Evolutionary conservation across 805 yeast genomes (phyloP), one percentile per base, ranked within the genome.

Genomic region (Teunomyces kruisii): DNA sequence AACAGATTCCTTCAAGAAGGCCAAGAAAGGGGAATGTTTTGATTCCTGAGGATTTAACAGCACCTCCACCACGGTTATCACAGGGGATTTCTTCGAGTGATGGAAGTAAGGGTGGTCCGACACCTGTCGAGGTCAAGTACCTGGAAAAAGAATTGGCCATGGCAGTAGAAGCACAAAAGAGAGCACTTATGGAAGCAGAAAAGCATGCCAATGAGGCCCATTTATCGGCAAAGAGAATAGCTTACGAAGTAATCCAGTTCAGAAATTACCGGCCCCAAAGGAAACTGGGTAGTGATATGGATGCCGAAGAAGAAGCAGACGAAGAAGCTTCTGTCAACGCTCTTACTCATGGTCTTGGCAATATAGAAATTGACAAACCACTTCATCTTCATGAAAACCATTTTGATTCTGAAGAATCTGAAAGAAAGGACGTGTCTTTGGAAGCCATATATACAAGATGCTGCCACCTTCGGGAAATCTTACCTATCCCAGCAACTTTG

Each of bases 161-260:
- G 32, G 90, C 90, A 0, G 54, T 79, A n/a, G 86, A 81, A 17
- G 72, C 79, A 14, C 86, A 83, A 49, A 72, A 65, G 31, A 58
- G 68, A 40, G 80, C 84, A 1, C 54, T 77, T 14, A 61, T 74
- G 19, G 90, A 85, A 57, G 80, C 91, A 1, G 80, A 77, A 26
- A 81, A 78, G 48, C 92, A 85, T 64, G 88, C 89, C 2, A 77
- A 79, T 41, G 92, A 86, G 57, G 92, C 94, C 0, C 88, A 86
- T 62, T 58, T 70, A 27, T 79, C 88, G 3, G 95, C 92, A 1
- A 76, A 78, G 51, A 69, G 86, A 57, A 78, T 84, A 33, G 90
- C 90, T 0, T 68, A 70, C 39, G 94, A 86, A 64, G 88, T 85
- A 9, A 52, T 72, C 1, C 67, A 64, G 31, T 81, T 68, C 56